phyloP scores from a whole-genome alignment of 495 filamentous ascomycete genomes.

The Xylaria acuta region DNA sequence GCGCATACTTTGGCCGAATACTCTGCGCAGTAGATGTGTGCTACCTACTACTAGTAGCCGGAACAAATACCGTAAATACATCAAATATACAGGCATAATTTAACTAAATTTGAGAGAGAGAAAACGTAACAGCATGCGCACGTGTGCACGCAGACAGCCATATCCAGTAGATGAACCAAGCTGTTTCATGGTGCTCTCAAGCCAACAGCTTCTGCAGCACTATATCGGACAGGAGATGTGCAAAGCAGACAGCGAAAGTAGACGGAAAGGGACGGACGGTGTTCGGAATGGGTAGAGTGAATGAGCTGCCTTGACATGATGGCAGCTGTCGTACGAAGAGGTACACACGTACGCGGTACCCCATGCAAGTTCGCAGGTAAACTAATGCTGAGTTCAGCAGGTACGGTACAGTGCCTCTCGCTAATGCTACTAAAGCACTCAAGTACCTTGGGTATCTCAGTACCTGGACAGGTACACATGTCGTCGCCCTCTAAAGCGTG shows the following conservation, averaged over 20 bases:
- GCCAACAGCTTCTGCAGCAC: not conserved
- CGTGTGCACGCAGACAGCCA: no score
- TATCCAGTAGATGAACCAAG: not conserved
- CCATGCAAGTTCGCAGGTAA: constrained; percentile 7
- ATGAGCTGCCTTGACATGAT: constrained; percentile 17
- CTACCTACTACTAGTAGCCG: not conserved
- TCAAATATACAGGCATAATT: not conserved
- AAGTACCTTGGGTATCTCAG: constrained; percentile 14
- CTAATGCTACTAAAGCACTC: not conserved
- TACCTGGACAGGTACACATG: constrained; percentile 17
- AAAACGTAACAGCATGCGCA: not conserved
- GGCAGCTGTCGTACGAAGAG: constrained; percentile 8
- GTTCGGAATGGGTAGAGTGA: not conserved
- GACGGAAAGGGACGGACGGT: not conserved
- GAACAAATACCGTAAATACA: not conserved
- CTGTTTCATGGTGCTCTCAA: not conserved
- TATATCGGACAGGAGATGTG: not conserved
- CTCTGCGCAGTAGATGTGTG: not conserved
- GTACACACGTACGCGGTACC: not conserved
- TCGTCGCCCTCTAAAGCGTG: constrained; percentile 12
- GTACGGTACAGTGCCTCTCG: not conserved
- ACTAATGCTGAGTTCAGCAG: constrained; percentile 17
- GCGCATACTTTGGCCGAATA: not conserved
- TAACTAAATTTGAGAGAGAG: not conserved
- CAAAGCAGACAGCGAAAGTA: not conserved